These are phyloP conservation scores for Pleoardoris graminearum DNA, from an alignment of 2,329 filamentous ascomycete genomes.

Conservation along the genomic window DNA sequence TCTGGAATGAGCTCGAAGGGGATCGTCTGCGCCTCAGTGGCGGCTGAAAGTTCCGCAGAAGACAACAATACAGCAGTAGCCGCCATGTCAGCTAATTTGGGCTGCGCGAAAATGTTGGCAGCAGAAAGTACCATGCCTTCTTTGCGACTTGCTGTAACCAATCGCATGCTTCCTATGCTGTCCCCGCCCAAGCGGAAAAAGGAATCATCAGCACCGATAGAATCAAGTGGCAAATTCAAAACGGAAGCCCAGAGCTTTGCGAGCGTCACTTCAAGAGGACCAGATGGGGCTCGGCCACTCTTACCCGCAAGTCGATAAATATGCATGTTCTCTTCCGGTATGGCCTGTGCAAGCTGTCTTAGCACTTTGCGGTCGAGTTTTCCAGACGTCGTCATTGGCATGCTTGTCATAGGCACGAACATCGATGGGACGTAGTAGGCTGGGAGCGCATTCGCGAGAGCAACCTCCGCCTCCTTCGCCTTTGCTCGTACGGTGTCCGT, in stretches of 20 bases:
- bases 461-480: constrained; percentile 31
- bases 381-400: constrained; percentile 49
- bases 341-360: constrained; percentile 38
- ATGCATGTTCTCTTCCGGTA: constrained; percentile 35
- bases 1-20: constrained; percentile 34
- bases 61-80: constrained; percentile 24
- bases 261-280: constrained; percentile 24
- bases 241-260: constrained; percentile 46
- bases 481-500: constrained; percentile 19
- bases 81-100: constrained; percentile 51
- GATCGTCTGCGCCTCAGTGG: constrained; percentile 16
- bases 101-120: constrained; percentile 50
- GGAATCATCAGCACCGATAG: constrained; percentile 49
- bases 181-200: constrained; percentile 55
- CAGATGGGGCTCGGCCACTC: constrained; percentile 34
- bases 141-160: constrained; percentile 48
- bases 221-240: constrained; percentile 43
- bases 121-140: constrained; percentile 48
- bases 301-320: constrained; percentile 34
- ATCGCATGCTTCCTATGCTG: constrained; percentile 52
- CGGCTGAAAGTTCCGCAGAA: constrained; percentile 21
- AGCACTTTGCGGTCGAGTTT: constrained; percentile 49
- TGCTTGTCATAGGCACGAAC: constrained; percentile 48
- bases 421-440: constrained; percentile 51
- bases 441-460: constrained; percentile 39